Base-by-base conservation (phyloP, 805 yeast genomes). In the Zygoascus bituminiphila region DNA sequence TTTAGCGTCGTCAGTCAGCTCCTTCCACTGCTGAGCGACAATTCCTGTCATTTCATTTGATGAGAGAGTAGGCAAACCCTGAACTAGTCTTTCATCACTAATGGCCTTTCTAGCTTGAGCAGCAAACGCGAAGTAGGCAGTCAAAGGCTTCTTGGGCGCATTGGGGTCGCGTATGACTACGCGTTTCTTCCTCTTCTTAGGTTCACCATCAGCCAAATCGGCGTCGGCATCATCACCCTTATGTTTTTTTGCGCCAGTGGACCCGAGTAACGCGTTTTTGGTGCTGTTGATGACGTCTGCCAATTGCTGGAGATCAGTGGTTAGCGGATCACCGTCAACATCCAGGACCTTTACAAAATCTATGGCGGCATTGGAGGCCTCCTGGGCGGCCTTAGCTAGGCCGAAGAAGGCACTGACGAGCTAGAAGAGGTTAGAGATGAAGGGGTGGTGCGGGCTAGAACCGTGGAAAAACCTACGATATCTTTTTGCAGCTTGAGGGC, bases 101-200 rank as follows among this genome's bases (percentile, higher is more conserved):
- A 89, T 74, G 35, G 74, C 70, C 53, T 82, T 84, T 60, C 96
- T 81, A 55, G 80, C 77, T 55, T 78, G 80, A 55, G 84, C 81
- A 46, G 87, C 80, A 67, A 80, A 91, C 38, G 81, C 76, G 65
- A 91, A 85, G 70, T 81, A 89, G 41, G 86, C 84, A 20, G 96
- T 88, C 61, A 87, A 72, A 14, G 98, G 98, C 61, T 88, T 88
- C 74, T 86, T 88, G 51, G 98, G 98, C 41, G 96, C 96, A 60
- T 85, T 82, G 46, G 97, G 97, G 67, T 91, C 98, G 57, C 68
- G 24, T 21, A 19, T 14, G 10, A 22, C 29, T 5, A 26, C 72
- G 58, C 72, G 74, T 59, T 69, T 71, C 67, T 78, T 82, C 49
- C 65, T 66, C 56, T 70, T 72, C 64, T 72, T 73, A 53, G 9